These are phyloP conservation scores for Trypanosomatidae sp. DNA, from an alignment of 208 protist species.

Conservation along the genomic window DNA sequence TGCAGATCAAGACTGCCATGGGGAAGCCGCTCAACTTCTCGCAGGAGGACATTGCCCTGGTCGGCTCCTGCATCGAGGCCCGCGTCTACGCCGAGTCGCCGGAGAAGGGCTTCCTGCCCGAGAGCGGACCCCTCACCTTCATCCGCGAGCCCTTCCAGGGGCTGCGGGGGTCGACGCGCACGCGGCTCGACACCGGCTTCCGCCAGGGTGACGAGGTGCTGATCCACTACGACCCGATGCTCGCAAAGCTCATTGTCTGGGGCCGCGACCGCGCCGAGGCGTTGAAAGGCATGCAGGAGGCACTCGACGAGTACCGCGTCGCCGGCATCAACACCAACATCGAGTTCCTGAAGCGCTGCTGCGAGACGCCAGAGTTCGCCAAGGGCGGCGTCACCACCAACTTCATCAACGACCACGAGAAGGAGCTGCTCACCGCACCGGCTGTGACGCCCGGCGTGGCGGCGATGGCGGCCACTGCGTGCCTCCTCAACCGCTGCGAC, in stretches of 20 bases:
- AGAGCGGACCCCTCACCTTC: slow-evolving; percentile 23
- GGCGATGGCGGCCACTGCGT: slow-evolving; percentile 22
- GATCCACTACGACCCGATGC: slow-evolving; percentile 98
- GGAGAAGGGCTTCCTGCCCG: slow-evolving; percentile 85
- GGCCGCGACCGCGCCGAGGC: slow-evolving; percentile 31
- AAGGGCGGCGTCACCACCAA: slow-evolving; percentile 77
- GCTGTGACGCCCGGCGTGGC: slow-evolving; percentile 26
- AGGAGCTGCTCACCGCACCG: slow-evolving; percentile 27
- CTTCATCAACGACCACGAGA: slow-evolving; percentile 66
- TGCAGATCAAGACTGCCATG: slow-evolving; percentile 87
- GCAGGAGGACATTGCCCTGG: slow-evolving; percentile 75
- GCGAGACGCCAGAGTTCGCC: slow-evolving; percentile 66
- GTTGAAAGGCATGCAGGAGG: slow-evolving; percentile 27
- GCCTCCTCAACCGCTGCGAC: slow-evolving; percentile 22
- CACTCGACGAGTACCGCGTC: slow-evolving; percentile 84
- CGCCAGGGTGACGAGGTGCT: slow-evolving; percentile 74
- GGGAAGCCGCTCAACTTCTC: slow-evolving; percentile 69
- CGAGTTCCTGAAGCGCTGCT: slow-evolving; percentile 47
- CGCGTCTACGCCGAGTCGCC: slow-evolving; percentile 97
- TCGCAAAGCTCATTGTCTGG: slow-evolving; percentile 52
- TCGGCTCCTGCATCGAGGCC: slow-evolving; percentile 91
- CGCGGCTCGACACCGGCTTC: slow-evolving; percentile 87
- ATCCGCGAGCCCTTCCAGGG: slow-evolving; percentile 37
- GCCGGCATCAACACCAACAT: slow-evolving; percentile 93
- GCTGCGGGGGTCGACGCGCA: slow-evolving; percentile 29